Percentiles rank a stretch among this genome's conserved stretches.
Evolutionary conservation across 2,329 filamentous ascomycete species (phyloP).

Genomic region (Exophiala calicioides): DNA sequence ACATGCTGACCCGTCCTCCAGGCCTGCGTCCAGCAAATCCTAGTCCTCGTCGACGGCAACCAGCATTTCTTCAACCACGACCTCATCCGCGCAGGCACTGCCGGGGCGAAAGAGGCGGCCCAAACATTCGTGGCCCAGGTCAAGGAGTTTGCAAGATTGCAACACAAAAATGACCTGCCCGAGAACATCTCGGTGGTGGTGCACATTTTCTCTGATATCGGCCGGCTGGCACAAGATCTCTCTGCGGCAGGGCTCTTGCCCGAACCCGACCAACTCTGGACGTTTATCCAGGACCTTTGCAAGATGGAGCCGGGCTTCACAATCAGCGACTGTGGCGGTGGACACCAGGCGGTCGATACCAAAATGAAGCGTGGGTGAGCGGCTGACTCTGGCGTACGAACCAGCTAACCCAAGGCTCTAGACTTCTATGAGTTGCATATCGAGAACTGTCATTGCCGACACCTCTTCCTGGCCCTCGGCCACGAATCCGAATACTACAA

Average conservation of each 20-base stretch:
- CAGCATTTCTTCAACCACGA: constrained; percentile 22
- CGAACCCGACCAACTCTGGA: constrained; percentile 18
- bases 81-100: constrained; percentile 16
- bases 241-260: constrained; percentile 14
- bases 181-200: constrained; percentile 20
- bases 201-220: constrained; percentile 27
- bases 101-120: constrained; percentile 16
- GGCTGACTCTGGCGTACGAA: background rate
- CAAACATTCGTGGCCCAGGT: constrained; percentile 15
- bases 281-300: constrained; percentile 22
- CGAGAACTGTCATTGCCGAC: constrained; percentile 29
- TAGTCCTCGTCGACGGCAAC: constrained; percentile 27
- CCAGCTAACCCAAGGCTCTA: constrained; percentile 13
- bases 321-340: constrained; percentile 24
- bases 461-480: constrained; percentile 25
- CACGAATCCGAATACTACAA: constrained; percentile 25
- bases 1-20: constrained; percentile 12
- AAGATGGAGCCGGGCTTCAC: constrained; percentile 16
- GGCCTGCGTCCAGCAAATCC: constrained; percentile 24
- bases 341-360: constrained; percentile 12
- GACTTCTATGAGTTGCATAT: constrained; percentile 27
- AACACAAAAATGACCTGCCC: constrained; percentile 27
- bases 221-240: constrained; percentile 21
- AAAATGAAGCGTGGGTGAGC: constrained; percentile 19
- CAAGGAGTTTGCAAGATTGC: constrained; percentile 18